Evolutionary conservation across 1,284 basidiomycete species (phyloP), one percentile per base, ranked within the genome.

Genomic region (Earliella scabrosa): DNA sequence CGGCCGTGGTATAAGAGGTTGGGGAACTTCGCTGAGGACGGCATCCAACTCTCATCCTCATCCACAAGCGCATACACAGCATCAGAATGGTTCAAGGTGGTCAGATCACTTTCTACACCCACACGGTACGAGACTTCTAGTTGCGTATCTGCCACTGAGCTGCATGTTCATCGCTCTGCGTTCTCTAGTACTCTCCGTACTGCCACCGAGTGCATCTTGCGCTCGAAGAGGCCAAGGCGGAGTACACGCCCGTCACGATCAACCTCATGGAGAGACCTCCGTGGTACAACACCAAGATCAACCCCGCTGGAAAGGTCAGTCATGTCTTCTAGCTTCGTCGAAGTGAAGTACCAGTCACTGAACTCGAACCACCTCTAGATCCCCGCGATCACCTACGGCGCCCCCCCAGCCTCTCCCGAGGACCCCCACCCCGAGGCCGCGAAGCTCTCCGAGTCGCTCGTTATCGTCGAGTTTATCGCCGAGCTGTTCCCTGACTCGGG

Each of bases 381-480:
- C 21, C 86, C 84, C 5, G 80, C 79, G 0, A 68, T 86, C 40
- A 73, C 82, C 0, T 86, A 84, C 53, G 85, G 86, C 39, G 84
- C 83, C 0, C 80, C 85, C 2, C 65, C 73, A n/a, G 75, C 76
- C 11, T 62, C 75, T 11, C 76, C 82, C 1, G 80, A 82, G 38
- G 65, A 79, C 20, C 86, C 84, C 1, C 82, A 83, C 2, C 76
- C 82, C 0, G 78, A 83, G 24, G 82, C 83, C 1, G 60, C 68
- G 45, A 86, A 86, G 69, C 68, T 88, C 53, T 75, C 81, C 18
- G 86, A 89, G 64, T 86, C 84, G 2, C 75, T 81, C 40, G 75
- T 87, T 23, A 75, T 87, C 47, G 71, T 88, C 56, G 84, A 88
- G 66, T 85, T 88, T 71, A 63, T 87, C 57, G 81, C 81, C 10